These are phyloP conservation scores for Hericium erinaceus DNA, from an alignment of 768 basidiomycete genomes.

Conservation along the genomic window DNA sequence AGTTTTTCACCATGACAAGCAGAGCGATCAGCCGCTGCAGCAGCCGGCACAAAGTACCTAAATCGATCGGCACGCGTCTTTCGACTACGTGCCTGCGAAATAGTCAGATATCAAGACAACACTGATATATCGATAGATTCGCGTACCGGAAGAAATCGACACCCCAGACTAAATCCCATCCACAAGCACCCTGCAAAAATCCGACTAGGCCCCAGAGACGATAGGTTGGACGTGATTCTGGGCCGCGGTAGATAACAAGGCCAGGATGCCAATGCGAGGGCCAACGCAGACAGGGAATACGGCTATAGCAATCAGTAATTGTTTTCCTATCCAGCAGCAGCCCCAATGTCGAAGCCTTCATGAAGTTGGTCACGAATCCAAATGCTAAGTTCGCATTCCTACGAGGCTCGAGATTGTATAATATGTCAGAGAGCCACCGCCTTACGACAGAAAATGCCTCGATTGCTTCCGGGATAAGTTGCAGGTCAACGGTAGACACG, in stretches of 20 bases:
- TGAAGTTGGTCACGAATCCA: not conserved
- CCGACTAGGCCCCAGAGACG: not conserved
- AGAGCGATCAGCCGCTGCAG: not conserved
- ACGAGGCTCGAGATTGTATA: not conserved
- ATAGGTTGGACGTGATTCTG: not conserved
- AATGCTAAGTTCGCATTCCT: not conserved
- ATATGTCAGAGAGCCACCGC: not conserved
- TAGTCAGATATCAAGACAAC: too few species aligned
- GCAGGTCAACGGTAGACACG: not conserved
- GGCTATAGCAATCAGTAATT: not conserved
- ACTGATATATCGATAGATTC: too few species aligned
- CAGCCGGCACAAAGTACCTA: not conserved
- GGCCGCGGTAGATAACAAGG: not conserved
- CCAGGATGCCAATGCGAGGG: not conserved
- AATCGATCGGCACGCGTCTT: not conserved
- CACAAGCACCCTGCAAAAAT: not conserved
- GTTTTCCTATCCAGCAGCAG: not conserved
- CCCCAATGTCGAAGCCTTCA: not conserved
- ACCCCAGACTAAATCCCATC: not conserved
- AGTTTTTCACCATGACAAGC: not conserved
- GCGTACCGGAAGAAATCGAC: not conserved
- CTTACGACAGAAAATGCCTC: not conserved
- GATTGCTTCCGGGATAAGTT: not conserved
- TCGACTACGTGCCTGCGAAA: not conserved
- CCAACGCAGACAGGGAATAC: not conserved